Conservation (phyloP, 805 yeast genomes). For the Debaryomyces castellii region DNA sequence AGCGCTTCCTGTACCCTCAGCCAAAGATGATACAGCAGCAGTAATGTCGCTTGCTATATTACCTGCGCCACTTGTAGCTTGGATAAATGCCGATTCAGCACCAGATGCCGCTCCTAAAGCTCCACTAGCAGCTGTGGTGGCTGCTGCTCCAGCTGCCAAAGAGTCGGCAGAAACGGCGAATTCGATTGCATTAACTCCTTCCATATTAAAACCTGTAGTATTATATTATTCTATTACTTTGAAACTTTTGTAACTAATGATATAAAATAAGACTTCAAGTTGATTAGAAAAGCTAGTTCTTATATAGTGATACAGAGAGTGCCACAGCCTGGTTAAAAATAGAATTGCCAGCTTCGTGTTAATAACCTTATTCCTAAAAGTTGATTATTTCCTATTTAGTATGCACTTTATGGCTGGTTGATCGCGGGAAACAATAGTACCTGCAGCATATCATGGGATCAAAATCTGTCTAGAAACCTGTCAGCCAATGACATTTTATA, state of each 20-base stretch:
- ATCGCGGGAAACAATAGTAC: neutral
- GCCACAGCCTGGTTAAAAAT: neutral
- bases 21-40: neutral
- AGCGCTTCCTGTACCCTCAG: neutral
- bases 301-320: neutral
- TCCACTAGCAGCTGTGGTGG: slow-evolving; percentile 4
- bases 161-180: slow-evolving; percentile 8
- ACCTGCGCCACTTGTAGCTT: slow-evolving; percentile 3
- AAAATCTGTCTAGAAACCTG: neutral
- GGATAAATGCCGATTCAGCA: slow-evolving; percentile 4
- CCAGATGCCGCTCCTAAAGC: slow-evolving; percentile 8
- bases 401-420: neutral
- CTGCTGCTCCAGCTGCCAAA: neutral
- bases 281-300: neutral
- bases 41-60: neutral
- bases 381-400: neutral
- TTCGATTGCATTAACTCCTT: slow-evolving; percentile 6
- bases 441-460: neutral
- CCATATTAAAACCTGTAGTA: neutral
- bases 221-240: neutral
- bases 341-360: neutral
- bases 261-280: neutral
- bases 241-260: neutral
- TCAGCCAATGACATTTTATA: neutral
- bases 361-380: neutral